Conservation (phyloP, 176 grass and related monocot genomes). For the Paspalum vaginatum region DNA sequence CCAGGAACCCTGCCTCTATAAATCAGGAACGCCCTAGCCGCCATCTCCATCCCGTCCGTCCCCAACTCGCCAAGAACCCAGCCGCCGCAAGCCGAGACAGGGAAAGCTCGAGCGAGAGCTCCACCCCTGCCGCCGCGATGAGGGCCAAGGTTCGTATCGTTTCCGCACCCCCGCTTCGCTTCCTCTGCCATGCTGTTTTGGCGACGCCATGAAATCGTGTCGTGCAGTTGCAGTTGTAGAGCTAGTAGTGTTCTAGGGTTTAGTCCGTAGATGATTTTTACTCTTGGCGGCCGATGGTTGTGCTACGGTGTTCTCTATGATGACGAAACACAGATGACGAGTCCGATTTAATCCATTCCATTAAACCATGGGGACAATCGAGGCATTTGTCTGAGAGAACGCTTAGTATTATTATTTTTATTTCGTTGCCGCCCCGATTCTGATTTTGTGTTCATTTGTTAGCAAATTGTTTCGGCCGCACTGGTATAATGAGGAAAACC, state of each 20-base stretch:
- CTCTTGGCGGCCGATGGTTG: neutral
- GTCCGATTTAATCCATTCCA: constrained; percentile 65
- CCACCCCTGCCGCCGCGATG: constrained; percentile 27
- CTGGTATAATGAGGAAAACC: constrained; percentile 46
- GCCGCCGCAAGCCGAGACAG: neutral
- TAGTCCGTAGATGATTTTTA: neutral
- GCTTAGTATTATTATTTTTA: accelerated
- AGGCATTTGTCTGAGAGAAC: constrained; percentile 80
- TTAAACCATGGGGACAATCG: constrained; percentile 58
- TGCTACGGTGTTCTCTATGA: constrained; percentile 30
- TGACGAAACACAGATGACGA: constrained; percentile 64
- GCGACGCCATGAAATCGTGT: neutral
- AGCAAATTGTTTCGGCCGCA: neutral
- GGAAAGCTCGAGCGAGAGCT: neutral
- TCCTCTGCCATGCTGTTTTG: neutral
- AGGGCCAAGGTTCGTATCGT: constrained; percentile 51
- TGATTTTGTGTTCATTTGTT: accelerated
- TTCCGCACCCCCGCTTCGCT: accelerated
- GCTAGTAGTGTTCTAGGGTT: no score
- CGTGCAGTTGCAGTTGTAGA: neutral
- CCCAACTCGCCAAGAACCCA: neutral
- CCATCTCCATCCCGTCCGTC: neutral
- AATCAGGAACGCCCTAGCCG: neutral
- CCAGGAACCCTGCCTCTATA: constrained; percentile 28
- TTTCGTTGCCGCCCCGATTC: accelerated